Base-by-base conservation (phyloP, 2,329 filamentous ascomycete genomes). In the Talaromyces islandicus region DNA sequence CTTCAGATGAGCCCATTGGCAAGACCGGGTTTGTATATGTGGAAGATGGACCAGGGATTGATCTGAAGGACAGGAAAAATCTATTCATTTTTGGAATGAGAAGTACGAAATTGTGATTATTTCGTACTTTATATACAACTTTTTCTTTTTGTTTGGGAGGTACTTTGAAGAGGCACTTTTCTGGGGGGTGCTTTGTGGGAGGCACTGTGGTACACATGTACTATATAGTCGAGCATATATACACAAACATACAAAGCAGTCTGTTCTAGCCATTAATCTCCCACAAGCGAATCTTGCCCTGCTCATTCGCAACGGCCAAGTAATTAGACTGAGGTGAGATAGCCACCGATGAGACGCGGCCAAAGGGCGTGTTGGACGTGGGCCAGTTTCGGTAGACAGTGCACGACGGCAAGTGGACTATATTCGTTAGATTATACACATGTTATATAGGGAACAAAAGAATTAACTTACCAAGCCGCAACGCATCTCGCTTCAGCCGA, bases 321-420 rank as follows among this genome's bases (percentile, higher is more conserved):
- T 92, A 73, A 67, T 89, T 83, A 62, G 86, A 89, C 63, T 82
- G 80, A 6, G 78, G 80, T 21, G 83, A 83, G 71, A 91, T 89
- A 3, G 89, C 87, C 62, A 92, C 84, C 0, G 86, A 81, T 2
- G 90, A 90, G 65, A 97, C 87, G 61, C 91, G 83, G 0, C 94
- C 94, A 63, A 99, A 76, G 0, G 92, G 92, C 60, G 94, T 99
- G 72, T 89, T 88, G 64, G 87, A 85, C 58, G 93, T 99, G 25
- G 94, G 94, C 94, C 94, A 99, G 76, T 99, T 99, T 69, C 88
- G 87, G 81, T 94, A 99, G 21, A 97, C 91, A 1, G 92, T 96
- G 74, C 92, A 96, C 66, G 85, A 92, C 0, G 93, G 92, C 66
- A 99, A 78, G 75, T 99, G 94, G 32, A 93, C 48, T 57, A 30